Percentiles rank a stretch among this genome's conserved stretches.
Evolutionary conservation across 805 yeast genomes (phyloP).

Genomic region (Komagataella pseudopastoris): DNA sequence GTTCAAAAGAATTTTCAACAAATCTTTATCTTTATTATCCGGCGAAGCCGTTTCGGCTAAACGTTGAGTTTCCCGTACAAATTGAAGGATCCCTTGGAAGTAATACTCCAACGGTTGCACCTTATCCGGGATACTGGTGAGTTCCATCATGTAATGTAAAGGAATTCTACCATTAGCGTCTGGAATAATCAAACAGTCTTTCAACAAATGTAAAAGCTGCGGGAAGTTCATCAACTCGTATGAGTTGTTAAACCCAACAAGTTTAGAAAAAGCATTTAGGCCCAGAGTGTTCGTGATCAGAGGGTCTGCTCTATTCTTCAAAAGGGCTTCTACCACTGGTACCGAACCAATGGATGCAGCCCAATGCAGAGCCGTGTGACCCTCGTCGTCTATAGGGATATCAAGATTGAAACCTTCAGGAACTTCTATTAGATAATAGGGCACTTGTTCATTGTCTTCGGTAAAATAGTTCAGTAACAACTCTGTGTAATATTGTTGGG

Average conservation of each 20-base stretch:
- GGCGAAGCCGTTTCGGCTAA: constrained; percentile 12
- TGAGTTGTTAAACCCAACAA: constrained; percentile 61
- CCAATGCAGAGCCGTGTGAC: constrained; percentile 78
- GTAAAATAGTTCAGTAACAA: constrained; percentile 37
- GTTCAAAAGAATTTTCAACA: constrained; percentile 48
- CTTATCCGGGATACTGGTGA: constrained; percentile 29
- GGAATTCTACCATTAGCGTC: constrained; percentile 65
- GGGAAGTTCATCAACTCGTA: constrained; percentile 49
- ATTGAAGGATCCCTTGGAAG: constrained; percentile 19
- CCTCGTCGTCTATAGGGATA: constrained; percentile 64
- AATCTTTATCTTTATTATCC: constrained; percentile 18
- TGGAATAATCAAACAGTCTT: constrained; percentile 55
- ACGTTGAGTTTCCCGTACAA: constrained; percentile 14
- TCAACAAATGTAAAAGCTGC: constrained; percentile 43
- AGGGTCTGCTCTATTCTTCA: constrained; percentile 51
- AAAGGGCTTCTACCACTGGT: constrained; percentile 41
- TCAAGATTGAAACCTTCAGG: constrained; percentile 54
- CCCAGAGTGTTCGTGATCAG: constrained; percentile 39
- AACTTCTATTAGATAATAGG: constrained; percentile 31
- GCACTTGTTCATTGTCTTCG: constrained; percentile 26
- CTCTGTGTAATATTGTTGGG: constrained; percentile 16
- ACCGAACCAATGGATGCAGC: constrained; percentile 68
- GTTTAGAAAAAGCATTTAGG: constrained; percentile 55
- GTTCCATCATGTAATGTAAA: constrained; percentile 50
- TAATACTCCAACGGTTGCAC: constrained; percentile 41